Conservation (phyloP, 1,284 basidiomycete species). For the Sporisorium sorghi region DNA sequence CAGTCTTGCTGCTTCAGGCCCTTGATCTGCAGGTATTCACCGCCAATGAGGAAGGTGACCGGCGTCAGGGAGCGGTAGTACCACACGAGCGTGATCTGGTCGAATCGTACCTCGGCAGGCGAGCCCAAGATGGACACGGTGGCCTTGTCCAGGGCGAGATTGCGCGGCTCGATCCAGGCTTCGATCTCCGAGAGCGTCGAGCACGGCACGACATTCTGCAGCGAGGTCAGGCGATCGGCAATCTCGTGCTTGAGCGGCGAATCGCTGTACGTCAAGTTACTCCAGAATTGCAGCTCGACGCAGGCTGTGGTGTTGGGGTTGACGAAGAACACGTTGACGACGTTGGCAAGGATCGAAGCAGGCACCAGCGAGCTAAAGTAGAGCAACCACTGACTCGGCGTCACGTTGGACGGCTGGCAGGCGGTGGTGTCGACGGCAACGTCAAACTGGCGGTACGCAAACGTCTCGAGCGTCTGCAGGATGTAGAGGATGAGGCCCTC, state of each 20-base stretch:
- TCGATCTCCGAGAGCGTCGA: slow-evolving; percentile 54
- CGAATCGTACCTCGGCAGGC: slow-evolving; percentile 49
- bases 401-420: slow-evolving; percentile 46
- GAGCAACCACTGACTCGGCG: slow-evolving; percentile 60
- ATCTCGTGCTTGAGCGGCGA: slow-evolving; percentile 38
- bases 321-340: slow-evolving; percentile 56
- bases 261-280: slow-evolving; percentile 24
- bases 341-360: slow-evolving; percentile 46
- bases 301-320: slow-evolving; percentile 58
- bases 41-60: slow-evolving; percentile 59
- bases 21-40: slow-evolving; percentile 63
- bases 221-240: slow-evolving; percentile 33
- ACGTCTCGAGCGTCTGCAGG: slow-evolving; percentile 52
- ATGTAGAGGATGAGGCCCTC: slow-evolving; percentile 77
- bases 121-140: slow-evolving; percentile 53
- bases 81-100: slow-evolving; percentile 64
- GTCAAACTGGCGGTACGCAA: slow-evolving; percentile 51
- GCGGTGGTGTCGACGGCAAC: slow-evolving; percentile 58
- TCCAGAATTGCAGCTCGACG: slow-evolving; percentile 48
- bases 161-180: slow-evolving; percentile 55
- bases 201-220: slow-evolving; percentile 45
- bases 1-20: slow-evolving; percentile 60
- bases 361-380: slow-evolving; percentile 61
- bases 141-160: slow-evolving; percentile 50
- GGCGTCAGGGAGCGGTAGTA: slow-evolving; percentile 63